Percentiles rank a stretch among this genome's conserved stretches.
phyloP scores from a whole-genome alignment of 768 basidiomycete genomes.

The Hericium rajendrae region DNA sequence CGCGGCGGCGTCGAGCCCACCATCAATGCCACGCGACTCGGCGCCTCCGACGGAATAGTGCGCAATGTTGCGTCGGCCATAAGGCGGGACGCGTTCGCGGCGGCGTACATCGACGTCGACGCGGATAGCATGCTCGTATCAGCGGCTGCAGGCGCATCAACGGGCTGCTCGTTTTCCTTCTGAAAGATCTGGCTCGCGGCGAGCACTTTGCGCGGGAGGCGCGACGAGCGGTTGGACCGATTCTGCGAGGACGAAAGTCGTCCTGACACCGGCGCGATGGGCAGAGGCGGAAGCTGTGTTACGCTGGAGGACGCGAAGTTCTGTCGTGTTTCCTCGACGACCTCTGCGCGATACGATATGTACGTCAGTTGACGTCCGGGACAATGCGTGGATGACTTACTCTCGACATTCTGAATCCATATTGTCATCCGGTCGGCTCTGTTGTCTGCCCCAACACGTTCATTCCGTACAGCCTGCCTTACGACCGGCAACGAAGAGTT shows the following conservation, averaged over 20 bases:
- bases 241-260: conserved; percentile 31
- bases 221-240: conserved; percentile 36
- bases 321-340: conserved; percentile 72
- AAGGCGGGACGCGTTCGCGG: not conserved
- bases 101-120: conserved; percentile 2
- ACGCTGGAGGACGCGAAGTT: conserved; percentile 50
- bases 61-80: conserved; percentile 14
- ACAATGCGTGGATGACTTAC: conserved; percentile 33
- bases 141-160: not conserved
- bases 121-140: conserved; percentile 22
- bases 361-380: not conserved
- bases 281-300: conserved; percentile 50
- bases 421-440: conserved; percentile 60
- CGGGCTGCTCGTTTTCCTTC: conserved; percentile 30
- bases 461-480: conserved; percentile 42
- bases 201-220: conserved; percentile 52
- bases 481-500: conserved; percentile 46
- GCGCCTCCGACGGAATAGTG: conserved; percentile 16
- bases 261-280: conserved; percentile 42
- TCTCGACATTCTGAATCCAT: conserved; percentile 80
- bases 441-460: conserved; percentile 44
- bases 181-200: conserved; percentile 66
- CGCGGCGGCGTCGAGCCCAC: conserved; percentile 24
- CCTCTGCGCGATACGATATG: conserved; percentile 34
- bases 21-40: conserved; percentile 9